Conservation (phyloP, 345 rosid genomes). For the Hypericum perforatum region DNA sequence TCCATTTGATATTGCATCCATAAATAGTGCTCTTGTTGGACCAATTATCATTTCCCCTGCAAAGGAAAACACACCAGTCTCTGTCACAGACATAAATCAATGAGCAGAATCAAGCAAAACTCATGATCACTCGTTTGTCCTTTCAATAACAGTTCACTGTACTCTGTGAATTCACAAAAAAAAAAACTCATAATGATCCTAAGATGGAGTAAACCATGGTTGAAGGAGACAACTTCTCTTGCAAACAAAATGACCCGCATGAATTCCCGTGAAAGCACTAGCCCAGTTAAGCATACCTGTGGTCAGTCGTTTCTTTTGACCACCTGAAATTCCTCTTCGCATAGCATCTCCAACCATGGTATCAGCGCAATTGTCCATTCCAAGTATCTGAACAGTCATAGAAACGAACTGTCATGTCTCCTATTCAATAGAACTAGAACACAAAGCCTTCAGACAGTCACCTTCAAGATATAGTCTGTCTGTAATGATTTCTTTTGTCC, state of each 20-base stretch:
- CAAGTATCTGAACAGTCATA: conserved; percentile 37
- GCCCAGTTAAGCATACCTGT: conserved; percentile 23
- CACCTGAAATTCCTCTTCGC: conserved; percentile 59
- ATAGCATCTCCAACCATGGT: conserved; percentile 61
- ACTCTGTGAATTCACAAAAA: no score
- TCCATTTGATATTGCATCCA: conserved; percentile 79
- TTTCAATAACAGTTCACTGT: no score
- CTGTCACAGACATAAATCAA: not conserved
- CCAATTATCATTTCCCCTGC: conserved; percentile 69
- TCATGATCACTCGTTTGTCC: no score
- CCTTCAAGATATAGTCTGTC: conserved; percentile 52
- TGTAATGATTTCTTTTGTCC: conserved; percentile 37
- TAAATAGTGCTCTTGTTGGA: conserved; percentile 55
- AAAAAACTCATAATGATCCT: no score
- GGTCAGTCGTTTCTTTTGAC: conserved; percentile 40
- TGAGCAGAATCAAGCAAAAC: not conserved
- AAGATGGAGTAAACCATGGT: no score
- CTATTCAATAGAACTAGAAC: not conserved
- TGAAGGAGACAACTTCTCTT: no score
- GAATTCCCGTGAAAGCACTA: not conserved
- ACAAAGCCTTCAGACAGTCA: not conserved
- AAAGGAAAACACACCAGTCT: not conserved
- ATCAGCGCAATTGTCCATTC: conserved; percentile 57
- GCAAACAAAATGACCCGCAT: no score
- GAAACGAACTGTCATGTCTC: not conserved